Conservation (phyloP, 345 rosid genomes). For the Salix dunnii region DNA sequence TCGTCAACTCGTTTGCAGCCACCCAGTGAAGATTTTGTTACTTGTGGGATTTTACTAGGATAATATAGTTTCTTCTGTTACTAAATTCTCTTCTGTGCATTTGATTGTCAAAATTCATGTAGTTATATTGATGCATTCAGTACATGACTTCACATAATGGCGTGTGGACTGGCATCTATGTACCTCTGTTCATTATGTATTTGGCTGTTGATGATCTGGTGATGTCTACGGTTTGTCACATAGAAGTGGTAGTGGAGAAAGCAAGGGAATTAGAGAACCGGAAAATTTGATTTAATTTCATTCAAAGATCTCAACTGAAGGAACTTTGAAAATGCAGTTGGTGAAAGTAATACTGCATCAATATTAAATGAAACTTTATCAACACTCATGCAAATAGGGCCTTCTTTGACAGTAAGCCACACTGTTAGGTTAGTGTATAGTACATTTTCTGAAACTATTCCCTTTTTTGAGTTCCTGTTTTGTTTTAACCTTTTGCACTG, state of each 20-base stretch:
- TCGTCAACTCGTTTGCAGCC: not conserved
- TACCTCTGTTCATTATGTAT: not conserved
- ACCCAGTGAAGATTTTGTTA: not conserved
- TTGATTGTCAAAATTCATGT: not conserved
- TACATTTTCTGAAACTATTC: not conserved
- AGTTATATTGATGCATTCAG: not conserved
- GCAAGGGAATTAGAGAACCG: constrained; percentile 20
- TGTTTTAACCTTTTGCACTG: not conserved
- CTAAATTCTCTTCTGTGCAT: not conserved
- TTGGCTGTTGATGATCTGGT: constrained; percentile 39
- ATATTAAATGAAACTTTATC: constrained; percentile 36
- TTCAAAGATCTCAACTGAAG: constrained; percentile 22
- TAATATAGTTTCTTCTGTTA: not conserved
- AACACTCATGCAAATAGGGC: constrained; percentile 23
- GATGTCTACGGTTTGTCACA: constrained; percentile 19
- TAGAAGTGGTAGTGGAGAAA: constrained; percentile 31
- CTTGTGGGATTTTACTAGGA: not conserved
- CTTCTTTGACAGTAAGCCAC: constrained; percentile 27
- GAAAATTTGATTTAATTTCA: constrained; percentile 18
- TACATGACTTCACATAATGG: not conserved
- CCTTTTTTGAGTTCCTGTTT: not conserved
- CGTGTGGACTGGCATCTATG: not conserved
- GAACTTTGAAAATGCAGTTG: constrained; percentile 24
- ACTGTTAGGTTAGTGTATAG: constrained; percentile 45
- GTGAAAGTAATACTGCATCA: constrained; percentile 21